Evolutionary conservation across 2,329 filamentous ascomycete genomes (phyloP), one percentile per base, ranked within the genome.

Genomic region (Colletotrichum simmondsii): DNA sequence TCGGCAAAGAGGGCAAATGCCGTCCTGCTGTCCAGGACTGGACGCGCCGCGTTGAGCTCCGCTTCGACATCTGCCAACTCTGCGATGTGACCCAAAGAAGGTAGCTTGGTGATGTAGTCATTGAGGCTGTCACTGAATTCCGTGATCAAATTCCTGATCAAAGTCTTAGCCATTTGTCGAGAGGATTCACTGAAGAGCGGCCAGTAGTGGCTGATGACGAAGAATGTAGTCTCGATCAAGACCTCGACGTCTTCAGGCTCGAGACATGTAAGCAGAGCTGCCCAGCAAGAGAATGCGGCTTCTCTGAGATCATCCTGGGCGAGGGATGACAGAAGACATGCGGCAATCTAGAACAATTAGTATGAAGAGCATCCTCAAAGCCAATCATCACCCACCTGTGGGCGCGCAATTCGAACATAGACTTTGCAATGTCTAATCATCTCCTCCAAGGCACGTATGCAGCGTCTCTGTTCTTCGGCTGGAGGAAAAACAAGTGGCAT

Each of bases 291-390:
- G 77, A 98, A 95, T 2, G 95, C 94, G 35, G 91, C 87, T 73
- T 94, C 88, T 74, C 94, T 91, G n/a, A 99, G 87, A 59, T 92
- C 89, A 57, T 92, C 87, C 63, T 93, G 90, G 19, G 93, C 88
- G 72, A 98, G 89, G 0, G 95, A 95, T 26, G 95, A 95, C 74
- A 97, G 91, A 14, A 99, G 86, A 79, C 94, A 98, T n/a, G 96
- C 95, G 76, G 95, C 95, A 68, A 98, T 96, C 92, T 96, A 77
- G 68, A 28, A 3, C 8, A 11, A 28, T 73, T 46, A 73, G 68
- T 28, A 16, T 49, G 12, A 16, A 24, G 8, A 14, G 42, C 84
- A 60, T 83, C 79, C 53, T 71, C 56, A n/a, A 61, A 19, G 22
- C 26, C 22, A 7, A 24, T 11, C 64, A 12, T 57, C 65, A 82